Percentiles rank a stretch among this genome's conserved stretches.
These are phyloP conservation scores for Thraustochytrium striatum DNA, from an alignment of 352 stramenopile species.

Conservation along the genomic window DNA sequence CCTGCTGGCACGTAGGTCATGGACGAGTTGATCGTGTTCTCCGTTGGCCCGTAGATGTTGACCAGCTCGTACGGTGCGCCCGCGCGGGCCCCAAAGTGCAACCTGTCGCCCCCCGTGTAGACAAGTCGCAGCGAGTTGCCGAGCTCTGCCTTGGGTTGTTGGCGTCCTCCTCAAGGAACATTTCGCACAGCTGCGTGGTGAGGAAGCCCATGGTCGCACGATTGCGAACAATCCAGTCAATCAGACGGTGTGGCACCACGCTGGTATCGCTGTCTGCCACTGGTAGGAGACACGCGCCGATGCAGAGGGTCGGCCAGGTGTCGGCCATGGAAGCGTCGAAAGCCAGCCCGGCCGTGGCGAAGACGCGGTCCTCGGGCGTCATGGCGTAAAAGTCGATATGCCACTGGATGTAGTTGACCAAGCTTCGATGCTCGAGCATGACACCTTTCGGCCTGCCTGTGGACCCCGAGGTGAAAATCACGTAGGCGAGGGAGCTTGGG, in stretches of 20 bases:
- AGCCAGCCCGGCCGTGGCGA: constrained; percentile 20
- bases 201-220: constrained; percentile 13
- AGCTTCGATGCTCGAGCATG: constrained; percentile 62
- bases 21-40: constrained; percentile 31
- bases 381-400: constrained; percentile 36
- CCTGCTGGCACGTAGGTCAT: constrained; percentile 6
- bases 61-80: constrained; percentile 14
- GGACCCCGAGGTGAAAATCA: constrained; percentile 69
- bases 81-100: constrained; percentile 31
- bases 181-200: constrained; percentile 32
- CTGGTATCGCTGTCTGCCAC: constrained; percentile 4
- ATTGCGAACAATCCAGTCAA: background rate
- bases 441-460: constrained; percentile 71
- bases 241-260: background rate
- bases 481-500: constrained; percentile 57
- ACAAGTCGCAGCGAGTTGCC: background rate
- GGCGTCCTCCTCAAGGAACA: constrained; percentile 13
- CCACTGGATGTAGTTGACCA: constrained; percentile 49
- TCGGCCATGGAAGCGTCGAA: constrained; percentile 41
- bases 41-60: constrained; percentile 44
- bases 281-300: background rate
- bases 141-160: background rate
- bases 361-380: constrained; percentile 33
- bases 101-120: constrained; percentile 30
- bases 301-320: constrained; percentile 13